Evolutionary conservation across 1,284 basidiomycete genomes (phyloP), one percentile per base, ranked within the genome.

Genomic region (Anthracocystis panici-leucophaei): DNA sequence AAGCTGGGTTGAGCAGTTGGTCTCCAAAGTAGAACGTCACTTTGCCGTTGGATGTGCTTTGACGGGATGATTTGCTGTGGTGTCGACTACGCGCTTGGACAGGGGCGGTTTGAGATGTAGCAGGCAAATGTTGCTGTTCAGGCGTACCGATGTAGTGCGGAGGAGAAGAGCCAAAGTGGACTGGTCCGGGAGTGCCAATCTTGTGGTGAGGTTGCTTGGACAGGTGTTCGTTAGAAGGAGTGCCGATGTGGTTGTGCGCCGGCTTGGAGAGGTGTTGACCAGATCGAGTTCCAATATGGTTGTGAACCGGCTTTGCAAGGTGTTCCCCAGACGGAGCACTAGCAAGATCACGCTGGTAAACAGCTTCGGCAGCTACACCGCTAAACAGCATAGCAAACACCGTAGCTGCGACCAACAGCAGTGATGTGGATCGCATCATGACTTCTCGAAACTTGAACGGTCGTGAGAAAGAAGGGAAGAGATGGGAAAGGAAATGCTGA

Each of bases 1-100:
- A 75, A 6, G 60, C 64, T 1, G 73, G 73, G 49, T 66, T 60
- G 44, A 57, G 45, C 4, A 75, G 58, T 29, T 75, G 73, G 2
- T 9, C 8, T 0, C 73, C 73, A 12, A 2, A 46, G 54, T 75
- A 75, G 54, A 50, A 75, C 9, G 73, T 75, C 23, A 71, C 38
- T 54, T 75, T 67, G n/a, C 57, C 63, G 29, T 46, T 25, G 20
- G 54, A 1, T n/a, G 69, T 23, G 31, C 51, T 11, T 41, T 45
- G 42, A 9, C 12, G 2, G 20, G 23, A 33, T 11, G 18, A 8
- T 21, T 70, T 69, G 48, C 10, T 9, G 48, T 66, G 64, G 31
- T 59, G 62, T 20, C 58, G 44, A 11, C 41, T n/a, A 20, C 68
- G 62, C 14, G 57, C 29, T 9, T 58, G 23, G 5, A 62, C 38